A percentile compares a stretch with the other conserved stretches of the same genome.
phyloP scores from a whole-genome alignment of 164 flowering plant species.

The Liquidambar formosana region DNA sequence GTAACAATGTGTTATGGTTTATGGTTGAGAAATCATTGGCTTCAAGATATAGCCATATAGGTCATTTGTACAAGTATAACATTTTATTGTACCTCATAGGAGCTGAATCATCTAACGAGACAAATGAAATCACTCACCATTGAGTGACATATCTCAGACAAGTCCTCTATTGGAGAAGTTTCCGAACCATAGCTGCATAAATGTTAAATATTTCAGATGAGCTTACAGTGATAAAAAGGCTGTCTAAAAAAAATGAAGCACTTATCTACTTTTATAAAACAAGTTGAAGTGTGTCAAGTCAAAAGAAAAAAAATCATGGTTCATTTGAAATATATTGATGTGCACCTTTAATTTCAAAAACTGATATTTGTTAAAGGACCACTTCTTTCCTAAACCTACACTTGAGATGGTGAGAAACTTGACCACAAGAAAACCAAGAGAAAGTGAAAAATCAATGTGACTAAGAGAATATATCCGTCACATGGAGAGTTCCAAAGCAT shows the following conservation, averaged over 20 bases:
- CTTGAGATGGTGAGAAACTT: background rate
- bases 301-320: too few relatives aligned
- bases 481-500: background rate
- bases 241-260: too few relatives aligned
- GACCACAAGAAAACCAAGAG: background rate
- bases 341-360: background rate
- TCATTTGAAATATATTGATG: too few relatives aligned
- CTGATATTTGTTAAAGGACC: background rate
- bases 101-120: background rate
- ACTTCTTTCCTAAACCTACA: background rate
- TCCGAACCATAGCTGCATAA: constrained; percentile 77
- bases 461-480: background rate
- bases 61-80: background rate
- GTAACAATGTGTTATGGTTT: background rate
- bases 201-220: background rate
- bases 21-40: background rate
- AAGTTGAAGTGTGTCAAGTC: too few relatives aligned
- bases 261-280: too few relatives aligned
- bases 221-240: background rate
- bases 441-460: background rate
- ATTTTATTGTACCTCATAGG: background rate
- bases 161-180: constrained; percentile 60
- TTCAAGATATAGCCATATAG: too few relatives aligned
- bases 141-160: constrained; percentile 75
- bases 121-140: constrained; percentile 40